Percentiles rank a stretch among this genome's conserved stretches.
Evolutionary conservation across 305 asterid genomes (phyloP).

Genomic region (Fraxinus velutina): DNA sequence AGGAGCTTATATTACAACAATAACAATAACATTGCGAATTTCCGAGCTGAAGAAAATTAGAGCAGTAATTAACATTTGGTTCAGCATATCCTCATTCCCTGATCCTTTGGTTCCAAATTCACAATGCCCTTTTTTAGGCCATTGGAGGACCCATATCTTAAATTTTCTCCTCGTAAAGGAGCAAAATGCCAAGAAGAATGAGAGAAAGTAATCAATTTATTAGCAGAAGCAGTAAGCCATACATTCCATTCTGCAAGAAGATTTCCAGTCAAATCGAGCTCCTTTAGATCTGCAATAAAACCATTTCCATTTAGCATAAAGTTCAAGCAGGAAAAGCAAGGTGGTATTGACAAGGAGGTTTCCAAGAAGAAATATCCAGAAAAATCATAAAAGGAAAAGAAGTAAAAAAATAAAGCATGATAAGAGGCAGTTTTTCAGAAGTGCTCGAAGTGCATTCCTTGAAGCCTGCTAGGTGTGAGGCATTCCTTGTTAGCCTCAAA

Average conservation of each 20-base stretch:
- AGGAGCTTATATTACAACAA: neutral
- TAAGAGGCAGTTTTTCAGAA: neutral
- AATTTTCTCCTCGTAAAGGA: neutral
- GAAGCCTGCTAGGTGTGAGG: neutral
- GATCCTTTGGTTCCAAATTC: neutral
- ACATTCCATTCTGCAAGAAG: conserved; percentile 78
- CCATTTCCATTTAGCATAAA: conserved; percentile 21
- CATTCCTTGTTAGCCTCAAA: neutral
- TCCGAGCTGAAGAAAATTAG: neutral
- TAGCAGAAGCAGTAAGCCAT: conserved; percentile 35
- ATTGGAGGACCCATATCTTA: neutral
- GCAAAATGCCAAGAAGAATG: neutral
- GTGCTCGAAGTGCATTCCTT: neutral
- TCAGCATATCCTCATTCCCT: neutral
- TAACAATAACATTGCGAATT: neutral
- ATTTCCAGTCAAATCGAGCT: conserved; percentile 92
- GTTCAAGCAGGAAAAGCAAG: neutral
- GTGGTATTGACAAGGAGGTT: neutral
- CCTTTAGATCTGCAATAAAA: conserved; percentile 68
- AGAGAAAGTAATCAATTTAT: neutral
- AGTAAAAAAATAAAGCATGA: neutral
- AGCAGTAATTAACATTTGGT: neutral
- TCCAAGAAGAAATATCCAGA: neutral
- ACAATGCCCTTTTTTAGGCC: neutral
- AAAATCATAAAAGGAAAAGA: neutral